Evolutionary conservation across 305 asterid species (phyloP).

Genomic region (Withania somnifera): DNA sequence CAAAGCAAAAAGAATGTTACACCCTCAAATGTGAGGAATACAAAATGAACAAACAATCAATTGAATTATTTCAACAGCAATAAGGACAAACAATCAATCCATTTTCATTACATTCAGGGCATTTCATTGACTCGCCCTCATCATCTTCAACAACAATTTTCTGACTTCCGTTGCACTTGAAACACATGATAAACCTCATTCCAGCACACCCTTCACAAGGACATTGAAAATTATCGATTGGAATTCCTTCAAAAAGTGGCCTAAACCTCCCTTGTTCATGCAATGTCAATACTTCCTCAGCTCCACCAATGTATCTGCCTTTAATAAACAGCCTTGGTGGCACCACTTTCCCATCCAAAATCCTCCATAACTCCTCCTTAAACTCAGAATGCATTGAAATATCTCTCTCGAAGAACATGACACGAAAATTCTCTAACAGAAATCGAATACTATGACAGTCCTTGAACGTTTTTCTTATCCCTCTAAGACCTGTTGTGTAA

Average conservation of each 20-base stretch:
- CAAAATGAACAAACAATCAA: neutral
- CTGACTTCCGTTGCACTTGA: slow-evolving; percentile 76
- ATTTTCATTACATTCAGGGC: slow-evolving; percentile 83
- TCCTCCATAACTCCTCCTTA: slow-evolving; percentile 66
- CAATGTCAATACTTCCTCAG: slow-evolving; percentile 60
- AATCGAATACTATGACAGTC: slow-evolving; percentile 60
- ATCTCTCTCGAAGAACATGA: slow-evolving; percentile 67
- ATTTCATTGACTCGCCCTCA: slow-evolving; percentile 18
- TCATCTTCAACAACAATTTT: slow-evolving; percentile 36
- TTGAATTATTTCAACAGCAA: slow-evolving; percentile 42
- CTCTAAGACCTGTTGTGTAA: slow-evolving; percentile 83
- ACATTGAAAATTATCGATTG: slow-evolving; percentile 27
- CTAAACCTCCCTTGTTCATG: slow-evolving; percentile 75
- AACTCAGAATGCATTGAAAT: slow-evolving; percentile 78
- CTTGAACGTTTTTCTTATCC: slow-evolving; percentile 75
- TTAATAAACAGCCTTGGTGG: slow-evolving; percentile 77
- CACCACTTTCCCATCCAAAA: slow-evolving; percentile 38
- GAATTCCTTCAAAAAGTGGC: slow-evolving; percentile 65
- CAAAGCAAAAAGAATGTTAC: neutral
- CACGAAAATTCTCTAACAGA: slow-evolving; percentile 43
- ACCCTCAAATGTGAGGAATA: neutral
- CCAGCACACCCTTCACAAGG: slow-evolving; percentile 76
- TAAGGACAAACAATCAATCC: slow-evolving; percentile 74
- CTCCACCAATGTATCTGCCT: slow-evolving; percentile 95
- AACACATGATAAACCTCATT: slow-evolving; percentile 63